A percentile compares a stretch with the other conserved stretches of the same genome.
phyloP scores from a whole-genome alignment of 148 eudicot species.

The Vaccinium vitisidaea region DNA sequence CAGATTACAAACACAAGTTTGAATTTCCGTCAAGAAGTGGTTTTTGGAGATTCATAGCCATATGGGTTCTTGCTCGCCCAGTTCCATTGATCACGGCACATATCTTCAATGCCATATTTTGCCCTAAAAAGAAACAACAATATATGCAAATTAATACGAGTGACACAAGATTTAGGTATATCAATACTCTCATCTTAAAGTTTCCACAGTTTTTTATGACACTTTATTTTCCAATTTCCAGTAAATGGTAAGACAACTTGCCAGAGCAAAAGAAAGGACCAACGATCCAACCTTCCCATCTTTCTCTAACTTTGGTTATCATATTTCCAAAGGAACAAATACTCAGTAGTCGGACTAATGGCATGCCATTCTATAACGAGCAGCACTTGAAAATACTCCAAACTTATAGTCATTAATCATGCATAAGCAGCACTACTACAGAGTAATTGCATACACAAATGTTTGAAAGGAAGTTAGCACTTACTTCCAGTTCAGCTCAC shows the following conservation, averaged over 20 bases:
- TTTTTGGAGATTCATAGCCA: slow-evolving; percentile 57
- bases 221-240: neutral
- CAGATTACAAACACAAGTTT: neutral
- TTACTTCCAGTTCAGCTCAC: slow-evolving; percentile 92
- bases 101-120: slow-evolving; percentile 73
- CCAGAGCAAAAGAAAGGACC: neutral
- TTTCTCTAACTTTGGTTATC: neutral
- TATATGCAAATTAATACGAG: neutral
- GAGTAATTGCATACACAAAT: no score
- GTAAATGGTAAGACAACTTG: neutral
- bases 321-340: neutral
- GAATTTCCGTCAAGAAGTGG: slow-evolving; percentile 25
- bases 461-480: slow-evolving; percentile 17
- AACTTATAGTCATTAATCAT: neutral
- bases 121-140: slow-evolving; percentile 49
- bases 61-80: slow-evolving; percentile 96
- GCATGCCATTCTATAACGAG: neutral
- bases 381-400: neutral
- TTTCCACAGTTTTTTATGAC: neutral
- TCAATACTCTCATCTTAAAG: no score
- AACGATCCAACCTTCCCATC: neutral
- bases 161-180: neutral
- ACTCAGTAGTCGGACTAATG: neutral
- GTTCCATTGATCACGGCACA: slow-evolving; percentile 95
- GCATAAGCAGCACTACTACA: neutral